A percentile compares a stretch with the other conserved stretches of the same genome.
These are phyloP conservation scores for Trypanosoma avium DNA, from an alignment of 208 protist species.

Conservation along the genomic window DNA sequence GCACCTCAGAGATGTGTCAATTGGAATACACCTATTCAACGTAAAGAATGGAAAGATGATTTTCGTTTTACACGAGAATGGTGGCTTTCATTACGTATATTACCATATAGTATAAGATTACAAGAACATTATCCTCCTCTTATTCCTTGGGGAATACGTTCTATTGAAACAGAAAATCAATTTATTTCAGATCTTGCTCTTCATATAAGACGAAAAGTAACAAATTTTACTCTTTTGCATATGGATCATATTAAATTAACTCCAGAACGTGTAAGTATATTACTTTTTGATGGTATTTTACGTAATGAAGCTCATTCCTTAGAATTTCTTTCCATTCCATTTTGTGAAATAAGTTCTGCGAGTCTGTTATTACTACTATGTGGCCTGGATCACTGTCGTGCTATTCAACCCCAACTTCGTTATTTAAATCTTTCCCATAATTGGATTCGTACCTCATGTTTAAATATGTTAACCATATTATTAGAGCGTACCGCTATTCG, in stretches of 20 bases:
- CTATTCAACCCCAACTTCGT: conserved; percentile 25
- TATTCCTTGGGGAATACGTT: conserved; percentile 27
- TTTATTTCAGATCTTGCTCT: conserved; percentile 63
- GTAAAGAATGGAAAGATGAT: conserved; percentile 53
- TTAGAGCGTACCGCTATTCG: conserved; percentile 47
- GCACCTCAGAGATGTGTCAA: conserved; percentile 19
- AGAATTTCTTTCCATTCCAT: conserved; percentile 59
- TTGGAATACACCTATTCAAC: conserved; percentile 38
- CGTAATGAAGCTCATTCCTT: conserved; percentile 20
- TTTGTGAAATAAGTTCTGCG: conserved; percentile 64
- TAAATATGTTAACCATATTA: conserved; percentile 47
- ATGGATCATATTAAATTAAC: conserved; percentile 57
- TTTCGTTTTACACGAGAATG: conserved; percentile 66
- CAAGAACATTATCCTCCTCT: conserved; percentile 37
- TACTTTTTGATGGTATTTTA: conserved; percentile 67
- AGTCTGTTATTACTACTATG: conserved; percentile 57
- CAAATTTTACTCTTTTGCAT: conserved; percentile 58
- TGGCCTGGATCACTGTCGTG: conserved; percentile 25
- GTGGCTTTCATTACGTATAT: conserved; percentile 68
- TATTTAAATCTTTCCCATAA: conserved; percentile 82
- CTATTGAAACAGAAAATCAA: conserved; percentile 38
- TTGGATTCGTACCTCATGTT: conserved; percentile 36
- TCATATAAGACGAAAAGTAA: conserved; percentile 34
- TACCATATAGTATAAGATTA: conserved; percentile 1
- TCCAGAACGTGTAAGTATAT: conserved; percentile 55